These are phyloP conservation scores for Pinus taeda DNA, from an alignment of 75 land plant genomes.

Conservation along the genomic window DNA sequence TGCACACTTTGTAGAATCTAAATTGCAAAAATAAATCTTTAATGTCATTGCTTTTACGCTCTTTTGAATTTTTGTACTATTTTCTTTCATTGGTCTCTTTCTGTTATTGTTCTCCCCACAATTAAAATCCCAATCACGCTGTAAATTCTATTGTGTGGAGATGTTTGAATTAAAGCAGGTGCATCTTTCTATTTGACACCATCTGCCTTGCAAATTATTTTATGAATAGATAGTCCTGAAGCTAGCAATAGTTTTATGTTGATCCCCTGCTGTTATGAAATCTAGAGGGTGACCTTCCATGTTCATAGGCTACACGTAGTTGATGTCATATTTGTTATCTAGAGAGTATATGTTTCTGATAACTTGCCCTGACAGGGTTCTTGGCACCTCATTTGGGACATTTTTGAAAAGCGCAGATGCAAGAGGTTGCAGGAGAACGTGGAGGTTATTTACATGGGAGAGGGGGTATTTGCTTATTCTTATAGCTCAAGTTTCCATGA, in stretches of 20 bases:
- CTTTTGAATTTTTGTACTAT: too few species aligned
- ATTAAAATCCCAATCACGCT: too few species aligned
- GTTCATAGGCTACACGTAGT: neutral
- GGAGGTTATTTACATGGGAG: constrained; percentile 99
- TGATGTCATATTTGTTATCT: constrained; percentile 1
- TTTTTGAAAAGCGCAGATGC: constrained; percentile 80
- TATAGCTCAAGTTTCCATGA: neutral
- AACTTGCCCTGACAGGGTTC: constrained; percentile 97
- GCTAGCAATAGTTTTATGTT: neutral
- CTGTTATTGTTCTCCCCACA: too few species aligned
- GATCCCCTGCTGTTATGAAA: too few species aligned
- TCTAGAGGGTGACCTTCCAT: too few species aligned
- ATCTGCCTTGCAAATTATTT: constrained; percentile 1
- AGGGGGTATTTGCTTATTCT: constrained; percentile 65
- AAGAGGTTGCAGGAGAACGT: constrained; percentile 99
- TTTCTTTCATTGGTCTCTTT: too few species aligned
- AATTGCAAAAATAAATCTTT: too few species aligned
- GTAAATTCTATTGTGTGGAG: neutral
- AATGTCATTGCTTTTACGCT: too few species aligned
- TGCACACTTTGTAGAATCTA: too few species aligned
- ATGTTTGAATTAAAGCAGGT: neutral
- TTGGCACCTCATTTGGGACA: constrained; percentile 60
- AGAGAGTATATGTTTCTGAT: constrained; percentile 45
- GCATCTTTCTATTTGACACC: neutral
- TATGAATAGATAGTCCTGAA: neutral